Conservation (phyloP, 176 grass and related monocot genomes). For the Canna indica region DNA sequence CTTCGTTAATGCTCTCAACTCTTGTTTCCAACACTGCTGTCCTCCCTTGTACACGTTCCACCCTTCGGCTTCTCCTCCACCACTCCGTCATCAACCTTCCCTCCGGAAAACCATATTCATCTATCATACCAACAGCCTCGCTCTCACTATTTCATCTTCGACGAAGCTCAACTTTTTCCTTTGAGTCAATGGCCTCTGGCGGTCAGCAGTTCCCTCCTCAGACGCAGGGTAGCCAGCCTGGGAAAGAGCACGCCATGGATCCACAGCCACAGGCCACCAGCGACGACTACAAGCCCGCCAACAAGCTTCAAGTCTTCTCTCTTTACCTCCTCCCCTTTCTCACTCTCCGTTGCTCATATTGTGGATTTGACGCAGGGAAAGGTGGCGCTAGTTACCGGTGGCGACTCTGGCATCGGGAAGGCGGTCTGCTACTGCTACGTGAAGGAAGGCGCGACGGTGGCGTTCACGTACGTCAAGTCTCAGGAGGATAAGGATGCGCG, state of each 20-base stretch:
- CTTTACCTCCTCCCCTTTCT: too few species aligned
- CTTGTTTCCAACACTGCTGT: too few species aligned
- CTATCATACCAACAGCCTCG: too few species aligned
- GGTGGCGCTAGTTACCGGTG: constrained; percentile 71
- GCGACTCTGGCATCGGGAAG: constrained; percentile 81
- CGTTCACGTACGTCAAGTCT: constrained; percentile 55
- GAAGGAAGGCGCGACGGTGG: constrained; percentile 64
- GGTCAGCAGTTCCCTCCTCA: constrained; percentile 45
- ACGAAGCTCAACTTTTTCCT: too few species aligned
- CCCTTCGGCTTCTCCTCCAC: too few species aligned
- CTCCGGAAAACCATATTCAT: too few species aligned
- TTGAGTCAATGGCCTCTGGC: constrained; percentile 58
- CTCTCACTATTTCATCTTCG: too few species aligned
- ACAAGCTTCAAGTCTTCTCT: constrained; percentile 40
- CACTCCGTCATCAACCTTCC: too few species aligned
- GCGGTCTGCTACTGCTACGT: constrained; percentile 72
- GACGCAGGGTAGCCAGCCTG: constrained; percentile 43
- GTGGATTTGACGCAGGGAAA: constrained; percentile 55
- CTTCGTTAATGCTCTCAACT: too few species aligned
- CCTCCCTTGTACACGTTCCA: too few species aligned
- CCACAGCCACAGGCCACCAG: constrained; percentile 35
- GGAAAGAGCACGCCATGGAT: constrained; percentile 65
- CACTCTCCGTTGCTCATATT: too few species aligned
- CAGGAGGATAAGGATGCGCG: constrained; percentile 54
- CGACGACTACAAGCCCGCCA: constrained; percentile 47